Conservation (phyloP, 192 early-diverging fungal genomes). For the Geranomyces michiganensis region DNA sequence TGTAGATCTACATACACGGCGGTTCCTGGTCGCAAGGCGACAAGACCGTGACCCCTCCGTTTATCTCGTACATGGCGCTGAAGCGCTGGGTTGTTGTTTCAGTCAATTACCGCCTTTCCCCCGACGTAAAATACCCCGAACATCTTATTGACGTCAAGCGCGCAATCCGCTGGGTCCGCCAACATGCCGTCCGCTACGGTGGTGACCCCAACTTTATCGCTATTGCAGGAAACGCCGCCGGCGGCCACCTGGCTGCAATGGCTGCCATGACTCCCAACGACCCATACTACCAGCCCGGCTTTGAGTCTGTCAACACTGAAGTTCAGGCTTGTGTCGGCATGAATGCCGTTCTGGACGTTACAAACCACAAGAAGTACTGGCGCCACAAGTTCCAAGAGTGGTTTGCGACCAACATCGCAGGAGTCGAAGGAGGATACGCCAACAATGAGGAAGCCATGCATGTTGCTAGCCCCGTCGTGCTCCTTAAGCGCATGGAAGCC, state of each 20-base stretch:
- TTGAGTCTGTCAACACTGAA: constrained; percentile 61
- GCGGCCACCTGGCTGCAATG: constrained; percentile 61
- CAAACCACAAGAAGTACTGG: constrained; percentile 44
- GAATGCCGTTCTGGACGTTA: constrained; percentile 53
- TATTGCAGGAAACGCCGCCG: constrained; percentile 57
- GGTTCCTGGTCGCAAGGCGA: constrained; percentile 65
- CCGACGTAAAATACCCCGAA: constrained; percentile 52
- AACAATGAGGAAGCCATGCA: constrained; percentile 28
- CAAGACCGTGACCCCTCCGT: constrained; percentile 51
- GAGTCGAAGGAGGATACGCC: constrained; percentile 18
- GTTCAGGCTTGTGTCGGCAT: constrained; percentile 59
- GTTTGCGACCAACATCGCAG: constrained; percentile 51
- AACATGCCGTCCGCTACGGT: constrained; percentile 61
- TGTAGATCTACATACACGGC: constrained; percentile 70
- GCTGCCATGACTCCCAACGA: constrained; percentile 56
- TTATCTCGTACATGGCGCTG: constrained; percentile 45
- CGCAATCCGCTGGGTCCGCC: constrained; percentile 68
- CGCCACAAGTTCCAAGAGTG: constrained; percentile 41
- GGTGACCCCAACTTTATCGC: constrained; percentile 68
- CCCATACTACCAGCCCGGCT: constrained; percentile 54
- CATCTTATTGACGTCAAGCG: constrained; percentile 72
- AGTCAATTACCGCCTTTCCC: constrained; percentile 58
- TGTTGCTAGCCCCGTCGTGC: constrained; percentile 32
- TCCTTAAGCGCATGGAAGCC: constrained; percentile 27
- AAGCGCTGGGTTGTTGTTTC: constrained; percentile 65